These are phyloP conservation scores for Pseudodiploospora longispora DNA, from an alignment of 2,329 filamentous ascomycete species.

Conservation along the genomic window DNA sequence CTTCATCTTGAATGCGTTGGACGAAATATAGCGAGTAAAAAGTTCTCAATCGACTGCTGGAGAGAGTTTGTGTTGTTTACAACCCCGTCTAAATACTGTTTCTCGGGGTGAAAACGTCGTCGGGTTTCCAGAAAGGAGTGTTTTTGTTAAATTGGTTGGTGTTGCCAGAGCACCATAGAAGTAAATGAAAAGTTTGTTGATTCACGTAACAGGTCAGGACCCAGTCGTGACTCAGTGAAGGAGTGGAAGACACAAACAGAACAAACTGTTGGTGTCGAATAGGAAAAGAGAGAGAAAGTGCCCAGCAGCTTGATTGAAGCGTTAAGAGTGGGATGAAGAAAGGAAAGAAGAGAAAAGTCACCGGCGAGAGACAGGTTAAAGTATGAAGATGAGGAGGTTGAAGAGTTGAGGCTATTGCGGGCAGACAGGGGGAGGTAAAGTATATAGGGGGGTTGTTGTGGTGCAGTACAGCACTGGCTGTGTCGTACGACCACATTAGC, in stretches of 20 bases:
- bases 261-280: slow-evolving; percentile 15
- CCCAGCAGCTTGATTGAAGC: slow-evolving; percentile 19
- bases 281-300: slow-evolving; percentile 25
- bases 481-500: no score
- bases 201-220: slow-evolving; percentile 14
- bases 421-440: background rate
- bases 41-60: background rate
- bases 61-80: background rate
- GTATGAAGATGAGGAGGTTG: background rate
- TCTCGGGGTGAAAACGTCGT: no score
- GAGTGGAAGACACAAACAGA: slow-evolving; percentile 24
- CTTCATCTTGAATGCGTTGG: slow-evolving; percentile 26
- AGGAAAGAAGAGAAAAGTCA: slow-evolving; percentile 10
- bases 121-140: no score
- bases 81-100: background rate
- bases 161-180: slow-evolving; percentile 27
- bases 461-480: background rate
- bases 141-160: slow-evolving; percentile 7
- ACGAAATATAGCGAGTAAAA: background rate
- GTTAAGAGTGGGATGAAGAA: slow-evolving; percentile 4
- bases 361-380: slow-evolving; percentile 4
- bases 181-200: slow-evolving; percentile 18
- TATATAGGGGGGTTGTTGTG: background rate
- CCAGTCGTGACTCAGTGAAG: slow-evolving; percentile 12
- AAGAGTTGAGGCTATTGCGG: no score